Base-by-base conservation (phyloP, 108 stramenopile genomes). In the Parietichytrium sp. region DNA sequence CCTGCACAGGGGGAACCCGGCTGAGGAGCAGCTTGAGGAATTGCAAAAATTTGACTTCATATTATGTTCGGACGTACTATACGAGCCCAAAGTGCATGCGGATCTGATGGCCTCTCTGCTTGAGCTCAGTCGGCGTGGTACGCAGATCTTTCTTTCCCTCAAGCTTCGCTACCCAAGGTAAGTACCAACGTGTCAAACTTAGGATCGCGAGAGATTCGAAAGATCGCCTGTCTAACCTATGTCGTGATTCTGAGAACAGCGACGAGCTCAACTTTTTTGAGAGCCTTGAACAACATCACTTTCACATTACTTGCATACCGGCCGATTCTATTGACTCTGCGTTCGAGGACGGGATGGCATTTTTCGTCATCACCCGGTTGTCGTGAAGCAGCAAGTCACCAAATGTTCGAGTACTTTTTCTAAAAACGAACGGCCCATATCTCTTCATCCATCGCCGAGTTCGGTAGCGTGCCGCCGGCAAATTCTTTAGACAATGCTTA, bases 41-140 rank as follows among this genome's bases (percentile, higher is more conserved):
- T 3, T 6, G 10, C 38, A 72, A 25, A 42, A 72, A 6, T 33
- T 72, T 33, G n/a, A 42, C 6, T 42, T 72, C 20, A 42, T 72
- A n/a, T 42, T 72, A n/a, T 72, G 61, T 42, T 72, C 61, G 8
- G 61, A 72, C 20, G 61, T 72, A 20, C 25, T 72, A n/a, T 72
- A 72, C 33, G 61, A 33, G 16, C 6, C 61, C 6, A 42, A 10
- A 10, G 29, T 42, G 10, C 61, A 72, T 27, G 38, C 61, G 38
- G 38, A 72, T n/a, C 61, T 72, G 6, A 16, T 72, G 10, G n/a
- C 13, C 23, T 45, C 38, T 15, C 42, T 72, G 0, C 2, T 45
- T 25, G 10, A 6, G 0, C 0, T 72, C 6, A 8, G 36, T 10
- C 23, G 45, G 36, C n/a, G 1, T 8, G 0, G 29, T n/a, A 72